A percentile compares a stretch with the other conserved stretches of the same genome.
Evolutionary conservation across 805 yeast species (phyloP).

Genomic region (Cyberlindnera petersonii): DNA sequence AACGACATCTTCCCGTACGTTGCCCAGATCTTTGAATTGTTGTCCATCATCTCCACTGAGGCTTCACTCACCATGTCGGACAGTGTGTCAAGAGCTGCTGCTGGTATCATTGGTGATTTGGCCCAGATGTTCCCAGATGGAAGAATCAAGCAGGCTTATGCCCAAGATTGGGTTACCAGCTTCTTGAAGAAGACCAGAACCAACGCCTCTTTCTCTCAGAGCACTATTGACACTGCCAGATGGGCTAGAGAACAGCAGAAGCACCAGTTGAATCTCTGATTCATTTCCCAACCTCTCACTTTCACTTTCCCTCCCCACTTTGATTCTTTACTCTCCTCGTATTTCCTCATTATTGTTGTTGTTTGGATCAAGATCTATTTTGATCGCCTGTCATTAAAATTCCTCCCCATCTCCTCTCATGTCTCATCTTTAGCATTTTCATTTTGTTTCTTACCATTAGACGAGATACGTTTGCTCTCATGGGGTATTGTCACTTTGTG

Average conservation of each 20-base stretch:
- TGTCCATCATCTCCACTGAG: slow-evolving; percentile 57
- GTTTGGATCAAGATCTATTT: not conserved
- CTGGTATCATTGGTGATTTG: slow-evolving; percentile 89
- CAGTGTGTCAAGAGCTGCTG: slow-evolving; percentile 73
- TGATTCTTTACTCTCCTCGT: slow-evolving; percentile 5
- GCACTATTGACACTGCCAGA: slow-evolving; percentile 87
- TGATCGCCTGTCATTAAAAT: not conserved
- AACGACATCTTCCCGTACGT: slow-evolving; percentile 61
- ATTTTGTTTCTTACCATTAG: slow-evolving; percentile 2
- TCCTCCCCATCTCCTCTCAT: too few species aligned
- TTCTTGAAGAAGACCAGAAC: slow-evolving; percentile 71
- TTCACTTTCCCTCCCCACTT: slow-evolving; percentile 11
- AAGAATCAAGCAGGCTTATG: slow-evolving; percentile 59
- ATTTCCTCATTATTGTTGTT: slow-evolving; percentile 8
- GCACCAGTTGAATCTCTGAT: slow-evolving; percentile 19
- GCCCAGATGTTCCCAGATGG: slow-evolving; percentile 84
- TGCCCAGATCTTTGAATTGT: slow-evolving; percentile 64
- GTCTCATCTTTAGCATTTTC: slow-evolving; percentile 6
- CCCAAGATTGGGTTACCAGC: slow-evolving; percentile 74
- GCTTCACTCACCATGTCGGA: slow-evolving; percentile 59
- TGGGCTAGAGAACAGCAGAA: slow-evolving; percentile 84
- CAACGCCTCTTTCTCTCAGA: slow-evolving; percentile 54
- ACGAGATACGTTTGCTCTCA: not conserved
- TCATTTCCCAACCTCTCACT: slow-evolving; percentile 12
- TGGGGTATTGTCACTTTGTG: not conserved